These are phyloP conservation scores for Boletales sp. DNA, from an alignment of 768 basidiomycete genomes.

Conservation along the genomic window DNA sequence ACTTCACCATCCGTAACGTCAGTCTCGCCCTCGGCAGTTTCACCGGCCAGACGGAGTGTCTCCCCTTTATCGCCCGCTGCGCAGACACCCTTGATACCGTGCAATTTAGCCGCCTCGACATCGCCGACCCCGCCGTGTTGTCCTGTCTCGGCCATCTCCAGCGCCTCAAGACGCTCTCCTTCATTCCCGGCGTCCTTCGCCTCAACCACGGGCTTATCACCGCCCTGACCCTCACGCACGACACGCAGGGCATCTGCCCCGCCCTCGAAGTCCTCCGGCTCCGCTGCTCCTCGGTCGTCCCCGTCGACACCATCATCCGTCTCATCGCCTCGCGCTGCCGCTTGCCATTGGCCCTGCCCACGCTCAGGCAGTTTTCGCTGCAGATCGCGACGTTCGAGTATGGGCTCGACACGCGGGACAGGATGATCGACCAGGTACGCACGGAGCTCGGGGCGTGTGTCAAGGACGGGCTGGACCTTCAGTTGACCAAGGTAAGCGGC, in stretches of 20 bases:
- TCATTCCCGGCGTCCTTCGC: slow-evolving; percentile 27
- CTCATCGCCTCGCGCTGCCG: slow-evolving; percentile 25
- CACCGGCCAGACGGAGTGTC: slow-evolving; percentile 23
- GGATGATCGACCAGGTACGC: slow-evolving; percentile 19
- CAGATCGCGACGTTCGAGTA: slow-evolving; percentile 30
- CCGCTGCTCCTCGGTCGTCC: slow-evolving; percentile 22
- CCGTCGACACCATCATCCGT: slow-evolving; percentile 19
- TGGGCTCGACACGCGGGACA: slow-evolving; percentile 26
- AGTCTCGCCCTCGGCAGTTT: slow-evolving; percentile 26
- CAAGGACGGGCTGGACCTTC: slow-evolving; percentile 21
- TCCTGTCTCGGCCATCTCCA: slow-evolving; percentile 20
- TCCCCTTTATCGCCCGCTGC: slow-evolving; percentile 25
- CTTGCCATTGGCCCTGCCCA: not conserved
- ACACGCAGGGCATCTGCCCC: slow-evolving; percentile 17
- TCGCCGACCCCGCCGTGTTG: slow-evolving; percentile 17
- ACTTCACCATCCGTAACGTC: slow-evolving; percentile 27
- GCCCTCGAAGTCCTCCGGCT: slow-evolving; percentile 21
- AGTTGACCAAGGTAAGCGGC: slow-evolving; percentile 19
- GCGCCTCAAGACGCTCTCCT: slow-evolving; percentile 14
- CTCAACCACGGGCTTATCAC: slow-evolving; percentile 29
- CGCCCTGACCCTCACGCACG: slow-evolving; percentile 20
- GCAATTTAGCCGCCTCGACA: slow-evolving; percentile 20
- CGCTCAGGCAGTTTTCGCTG: slow-evolving; percentile 17
- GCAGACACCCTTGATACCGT: slow-evolving; percentile 28
- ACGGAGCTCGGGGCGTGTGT: slow-evolving; percentile 14